Base-by-base conservation (phyloP, 2,329 filamentous ascomycete species). In the Talaromyces sp. region DNA sequence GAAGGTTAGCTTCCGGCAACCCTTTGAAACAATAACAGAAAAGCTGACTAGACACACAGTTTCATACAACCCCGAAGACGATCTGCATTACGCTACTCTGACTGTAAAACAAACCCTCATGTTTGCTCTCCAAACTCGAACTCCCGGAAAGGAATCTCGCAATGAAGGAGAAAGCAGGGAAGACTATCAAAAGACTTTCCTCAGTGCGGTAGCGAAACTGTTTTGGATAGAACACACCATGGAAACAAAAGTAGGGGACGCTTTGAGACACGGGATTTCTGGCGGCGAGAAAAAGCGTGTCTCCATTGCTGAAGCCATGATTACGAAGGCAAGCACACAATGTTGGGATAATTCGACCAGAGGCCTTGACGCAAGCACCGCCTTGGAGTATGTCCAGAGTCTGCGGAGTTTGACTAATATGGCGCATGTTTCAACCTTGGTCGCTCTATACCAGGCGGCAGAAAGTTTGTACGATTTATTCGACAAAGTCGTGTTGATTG, bases 231-330 rank as follows among this genome's bases (percentile, higher is more conserved):
- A 84, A 39, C 88, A 92, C 68, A 90, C 88, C 0, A 80, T 88
- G 67, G 82, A 87, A 63, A 92, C 90, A 7, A 89, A 88, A 67
- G 88, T 93, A 13, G 90, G 90, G 8, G 86, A 91, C 63, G 88
- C 91, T 66, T 85, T 89, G 51, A 81, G 92, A 11, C 85, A 88
- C 1, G 90, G 90, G 55, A 84, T 90, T 0, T 87, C 84, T 8
- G 88, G 88, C 28, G 88, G 88, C 42, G 88, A 91, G 72, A 81
- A 87, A 60, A 93, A 95, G 77, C 86, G 92, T 71, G 91, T 96
- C 5, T 90, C 87, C 52, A 92, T 95, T 64, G 90, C 89, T 1
- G 91, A 95, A 74, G 91, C 90, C 66, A 83, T 88, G 63, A 78
- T 92, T 11, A 87, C 87, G 17, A 77, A 77, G n/a, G 84, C 85